phyloP scores from a whole-genome alignment of 2,329 filamentous ascomycete genomes.

The Fusarium nisikadoi region DNA sequence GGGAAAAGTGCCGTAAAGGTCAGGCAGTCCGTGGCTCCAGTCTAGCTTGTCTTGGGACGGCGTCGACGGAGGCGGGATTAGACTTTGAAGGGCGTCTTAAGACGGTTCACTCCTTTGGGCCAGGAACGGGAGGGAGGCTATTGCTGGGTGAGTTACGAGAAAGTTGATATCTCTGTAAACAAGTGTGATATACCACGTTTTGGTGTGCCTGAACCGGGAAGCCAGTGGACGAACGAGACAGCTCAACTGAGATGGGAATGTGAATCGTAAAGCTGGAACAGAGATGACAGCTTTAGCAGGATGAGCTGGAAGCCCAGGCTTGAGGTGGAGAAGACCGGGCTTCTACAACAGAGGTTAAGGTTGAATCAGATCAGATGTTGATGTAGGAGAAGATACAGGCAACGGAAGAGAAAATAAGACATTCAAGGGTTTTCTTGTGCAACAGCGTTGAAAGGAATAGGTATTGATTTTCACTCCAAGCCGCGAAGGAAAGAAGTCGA shows the following conservation, averaged over 20 bases:
- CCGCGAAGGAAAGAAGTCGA: conserved; percentile 14
- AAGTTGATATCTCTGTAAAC: not conserved
- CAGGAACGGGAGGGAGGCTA: conserved; percentile 19
- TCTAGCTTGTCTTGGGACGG: conserved; percentile 39
- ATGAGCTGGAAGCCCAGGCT: conserved; percentile 8
- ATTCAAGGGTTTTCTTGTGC: conserved; percentile 22
- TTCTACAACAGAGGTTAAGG: not conserved
- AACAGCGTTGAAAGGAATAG: conserved; percentile 28
- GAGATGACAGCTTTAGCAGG: conserved; percentile 2
- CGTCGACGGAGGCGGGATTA: conserved; percentile 35
- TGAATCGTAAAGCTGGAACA: not conserved
- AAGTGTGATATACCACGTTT: not conserved
- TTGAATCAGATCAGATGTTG: conserved; percentile 9
- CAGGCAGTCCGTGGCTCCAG: conserved; percentile 28
- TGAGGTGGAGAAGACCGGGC: conserved; percentile 2
- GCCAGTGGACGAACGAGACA: not conserved
- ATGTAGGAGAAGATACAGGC: not conserved
- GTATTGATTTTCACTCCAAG: conserved; percentile 29
- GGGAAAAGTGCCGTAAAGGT: conserved; percentile 29
- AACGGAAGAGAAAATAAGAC: conserved; percentile 3
- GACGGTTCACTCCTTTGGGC: conserved; percentile 15
- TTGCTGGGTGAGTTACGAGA: not conserved
- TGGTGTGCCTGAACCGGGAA: not conserved
- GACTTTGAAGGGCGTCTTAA: conserved; percentile 33
- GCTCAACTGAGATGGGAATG: not conserved